A percentile compares a stretch with the other conserved stretches of the same genome.
phyloP scores from a whole-genome alignment of 495 filamentous ascomycete species.

The Barbatosphaeria neglecta region DNA sequence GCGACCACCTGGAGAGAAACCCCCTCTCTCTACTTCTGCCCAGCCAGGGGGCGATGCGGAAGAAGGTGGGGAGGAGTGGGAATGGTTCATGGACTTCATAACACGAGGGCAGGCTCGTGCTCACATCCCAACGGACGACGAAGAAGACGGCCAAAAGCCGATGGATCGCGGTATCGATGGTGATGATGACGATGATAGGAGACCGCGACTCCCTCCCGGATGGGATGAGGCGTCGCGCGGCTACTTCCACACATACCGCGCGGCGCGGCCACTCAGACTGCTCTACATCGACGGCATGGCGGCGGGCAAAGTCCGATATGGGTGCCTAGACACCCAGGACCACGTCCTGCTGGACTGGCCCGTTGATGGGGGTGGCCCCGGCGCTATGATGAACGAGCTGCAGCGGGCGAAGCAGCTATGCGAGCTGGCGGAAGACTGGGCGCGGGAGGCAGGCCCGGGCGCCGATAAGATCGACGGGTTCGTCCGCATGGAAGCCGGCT shows the following conservation, averaged over 20 bases:
- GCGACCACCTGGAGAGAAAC: neutral
- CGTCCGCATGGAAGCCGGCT: conserved; percentile 57
- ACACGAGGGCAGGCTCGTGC: neutral
- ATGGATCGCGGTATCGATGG: neutral
- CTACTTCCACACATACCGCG: conserved; percentile 43
- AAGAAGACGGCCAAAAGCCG: neutral
- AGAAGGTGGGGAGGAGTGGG: neutral
- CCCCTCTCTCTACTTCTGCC: neutral
- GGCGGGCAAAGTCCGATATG: conserved; percentile 45
- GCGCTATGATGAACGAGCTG: conserved; percentile 8
- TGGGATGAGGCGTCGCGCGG: conserved; percentile 18
- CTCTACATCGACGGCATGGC: conserved; percentile 53
- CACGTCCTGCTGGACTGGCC: conserved; percentile 23
- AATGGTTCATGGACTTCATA: neutral
- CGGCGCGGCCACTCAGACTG: conserved; percentile 36
- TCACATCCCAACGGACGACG: neutral
- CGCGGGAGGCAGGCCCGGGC: conserved; percentile 4
- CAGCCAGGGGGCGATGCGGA: neutral
- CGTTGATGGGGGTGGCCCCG: conserved; percentile 1
- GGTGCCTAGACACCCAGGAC: conserved; percentile 52
- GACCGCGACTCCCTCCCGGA: neutral
- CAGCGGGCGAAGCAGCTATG: conserved; percentile 40
- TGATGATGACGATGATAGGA: neutral
- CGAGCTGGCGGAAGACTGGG: conserved; percentile 34
- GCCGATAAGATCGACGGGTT: conserved; percentile 39